Percentiles rank a stretch among this genome's conserved stretches.
These are phyloP conservation scores for Byssothecium circinans DNA, from an alignment of 2,329 filamentous ascomycete genomes.

Conservation along the genomic window DNA sequence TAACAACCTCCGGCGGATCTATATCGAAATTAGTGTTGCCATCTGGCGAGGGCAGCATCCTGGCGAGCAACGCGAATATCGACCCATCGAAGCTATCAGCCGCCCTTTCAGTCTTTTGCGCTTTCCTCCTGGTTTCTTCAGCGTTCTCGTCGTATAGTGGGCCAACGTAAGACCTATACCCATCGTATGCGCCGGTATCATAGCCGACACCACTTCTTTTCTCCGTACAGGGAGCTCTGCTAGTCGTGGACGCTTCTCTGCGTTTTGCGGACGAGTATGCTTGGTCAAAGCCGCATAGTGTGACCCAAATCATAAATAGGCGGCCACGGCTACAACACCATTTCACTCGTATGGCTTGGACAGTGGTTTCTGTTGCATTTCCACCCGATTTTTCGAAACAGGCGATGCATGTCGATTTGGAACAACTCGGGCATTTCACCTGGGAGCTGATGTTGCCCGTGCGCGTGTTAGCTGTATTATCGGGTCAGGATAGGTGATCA, in stretches of 20 bases:
- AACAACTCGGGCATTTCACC: conserved; percentile 16
- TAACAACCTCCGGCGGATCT: conserved; percentile 28
- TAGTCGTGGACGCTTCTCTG: conserved; percentile 8
- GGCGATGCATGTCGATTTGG: conserved; percentile 13
- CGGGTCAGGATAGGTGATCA: too few species aligned
- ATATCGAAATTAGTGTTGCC: conserved; percentile 22
- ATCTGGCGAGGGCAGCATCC: conserved; percentile 22
- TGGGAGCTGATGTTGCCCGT: conserved; percentile 3
- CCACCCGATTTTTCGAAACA: conserved; percentile 3
- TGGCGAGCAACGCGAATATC: conserved; percentile 13
- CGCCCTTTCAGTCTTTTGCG: conserved; percentile 10
- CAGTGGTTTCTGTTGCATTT: conserved; percentile 1
- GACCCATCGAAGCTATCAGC: conserved; percentile 9
- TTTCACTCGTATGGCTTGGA: conserved; percentile 3
- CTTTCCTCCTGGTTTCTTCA: conserved; percentile 11
- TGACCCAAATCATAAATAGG: conserved; percentile 35
- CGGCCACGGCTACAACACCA: conserved; percentile 39
- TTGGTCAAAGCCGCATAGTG: conserved; percentile 39
- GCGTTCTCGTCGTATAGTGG: too few species aligned
- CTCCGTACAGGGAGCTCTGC: not conserved
- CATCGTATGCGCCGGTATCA: not conserved
- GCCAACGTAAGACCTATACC: not conserved
- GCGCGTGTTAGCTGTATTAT: too few species aligned
- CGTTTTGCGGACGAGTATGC: conserved; percentile 17
- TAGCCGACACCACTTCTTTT: conserved; percentile 10